A percentile compares a stretch with the other conserved stretches of the same genome.
phyloP scores from a whole-genome alignment of 2,329 filamentous ascomycete species.

The Dothiorella sarmentorum region DNA sequence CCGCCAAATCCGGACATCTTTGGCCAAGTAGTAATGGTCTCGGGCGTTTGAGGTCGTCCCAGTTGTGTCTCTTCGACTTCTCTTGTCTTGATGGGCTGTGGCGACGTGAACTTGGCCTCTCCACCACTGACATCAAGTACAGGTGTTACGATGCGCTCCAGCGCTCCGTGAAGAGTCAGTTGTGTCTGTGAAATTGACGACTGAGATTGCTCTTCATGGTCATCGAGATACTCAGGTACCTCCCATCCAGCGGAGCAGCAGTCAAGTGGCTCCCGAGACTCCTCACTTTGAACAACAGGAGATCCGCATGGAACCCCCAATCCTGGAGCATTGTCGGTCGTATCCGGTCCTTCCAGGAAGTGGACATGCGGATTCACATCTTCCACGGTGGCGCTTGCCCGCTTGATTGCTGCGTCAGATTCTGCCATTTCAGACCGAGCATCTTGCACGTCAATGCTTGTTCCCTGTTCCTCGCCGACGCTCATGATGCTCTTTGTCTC shows the following conservation, averaged over 20 bases:
- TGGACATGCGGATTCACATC: not conserved
- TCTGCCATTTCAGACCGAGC: not conserved
- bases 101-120: not conserved
- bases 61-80: not conserved
- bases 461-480: not conserved
- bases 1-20: not conserved
- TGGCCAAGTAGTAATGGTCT: not conserved
- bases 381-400: not conserved
- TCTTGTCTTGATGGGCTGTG: not conserved
- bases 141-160: not conserved
- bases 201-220: too few species aligned
- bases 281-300: not conserved
- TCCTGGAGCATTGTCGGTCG: not conserved
- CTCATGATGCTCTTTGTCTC: not conserved
- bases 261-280: not conserved
- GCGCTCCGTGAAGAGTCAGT: too few species aligned
- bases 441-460: not conserved
- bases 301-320: not conserved
- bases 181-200: too few species aligned
- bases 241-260: not conserved
- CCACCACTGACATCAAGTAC: not conserved
- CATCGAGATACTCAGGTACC: too few species aligned
- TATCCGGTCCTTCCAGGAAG: not conserved
- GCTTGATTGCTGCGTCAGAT: not conserved
- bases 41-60: not conserved